These are phyloP conservation scores for Triticum monococcum DNA, from an alignment of 176 grass and related monocot species.

Conservation along the genomic window DNA sequence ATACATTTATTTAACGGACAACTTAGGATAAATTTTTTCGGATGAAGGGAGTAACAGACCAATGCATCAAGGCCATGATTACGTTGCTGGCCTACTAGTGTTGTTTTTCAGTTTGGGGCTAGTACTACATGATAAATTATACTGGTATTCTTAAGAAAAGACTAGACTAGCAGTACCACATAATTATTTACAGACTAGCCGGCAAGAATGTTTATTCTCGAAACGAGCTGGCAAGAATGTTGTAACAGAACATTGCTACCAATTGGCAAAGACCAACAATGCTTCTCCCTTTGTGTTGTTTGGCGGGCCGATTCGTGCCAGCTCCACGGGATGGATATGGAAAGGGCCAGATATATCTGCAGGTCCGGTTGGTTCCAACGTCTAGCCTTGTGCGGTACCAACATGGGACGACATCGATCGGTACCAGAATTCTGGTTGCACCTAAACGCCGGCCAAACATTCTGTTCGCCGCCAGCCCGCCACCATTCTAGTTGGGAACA, in stretches of 20 bases:
- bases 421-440: constrained; percentile 37
- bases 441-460: constrained; percentile 26
- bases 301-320: background rate
- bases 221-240: background rate
- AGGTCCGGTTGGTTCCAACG: too few species aligned
- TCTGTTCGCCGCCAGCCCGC: background rate
- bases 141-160: too few species aligned
- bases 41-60: too few species aligned
- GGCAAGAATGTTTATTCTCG: too few species aligned
- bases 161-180: background rate
- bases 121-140: background rate
- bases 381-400: constrained; percentile 10
- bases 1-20: too few species aligned
- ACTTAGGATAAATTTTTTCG: too few species aligned
- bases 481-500: background rate
- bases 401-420: background rate
- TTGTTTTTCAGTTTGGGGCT: background rate
- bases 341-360: too few species aligned
- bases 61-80: too few species aligned
- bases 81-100: background rate
- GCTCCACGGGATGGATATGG: background rate
- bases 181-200: background rate
- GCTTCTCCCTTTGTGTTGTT: background rate
- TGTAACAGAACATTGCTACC: background rate
- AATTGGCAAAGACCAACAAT: background rate